These are phyloP conservation scores for Coprinopsis marcescibilis DNA, from an alignment of 768 basidiomycete genomes.

Conservation along the genomic window DNA sequence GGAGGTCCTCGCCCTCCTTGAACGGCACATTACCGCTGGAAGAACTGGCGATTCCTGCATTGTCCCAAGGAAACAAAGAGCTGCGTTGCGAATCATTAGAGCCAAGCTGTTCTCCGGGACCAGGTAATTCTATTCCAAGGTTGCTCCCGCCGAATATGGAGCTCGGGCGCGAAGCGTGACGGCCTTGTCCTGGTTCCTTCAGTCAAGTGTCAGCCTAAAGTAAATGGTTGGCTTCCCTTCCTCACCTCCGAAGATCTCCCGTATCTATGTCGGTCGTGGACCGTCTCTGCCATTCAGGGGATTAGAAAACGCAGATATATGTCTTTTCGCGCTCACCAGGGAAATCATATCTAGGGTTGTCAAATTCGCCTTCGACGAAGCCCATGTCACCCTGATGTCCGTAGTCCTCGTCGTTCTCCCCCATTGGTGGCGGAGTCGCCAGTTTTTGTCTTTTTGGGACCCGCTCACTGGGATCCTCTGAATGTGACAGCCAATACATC, in stretches of 20 bases:
- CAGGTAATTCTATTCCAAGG: conserved; percentile 41
- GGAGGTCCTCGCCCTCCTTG: conserved; percentile 31
- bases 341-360: too few species aligned
- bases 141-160: conserved; percentile 43
- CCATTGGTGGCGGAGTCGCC: neutral
- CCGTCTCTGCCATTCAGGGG: too few species aligned
- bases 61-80: conserved; percentile 79
- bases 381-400: too few species aligned
- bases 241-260: conserved; percentile 16
- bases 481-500: neutral
- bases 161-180: conserved; percentile 55
- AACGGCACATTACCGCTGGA: conserved; percentile 42
- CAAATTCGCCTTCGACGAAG: too few species aligned
- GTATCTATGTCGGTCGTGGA: neutral
- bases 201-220: conserved; percentile 48
- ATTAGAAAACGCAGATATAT: too few species aligned
- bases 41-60: conserved; percentile 56
- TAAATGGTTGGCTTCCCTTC: conserved; percentile 1
- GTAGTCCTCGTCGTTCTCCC: neutral
- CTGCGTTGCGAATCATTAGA: conserved; percentile 54
- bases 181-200: conserved; percentile 87
- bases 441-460: neutral
- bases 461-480: too few species aligned
- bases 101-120: conserved; percentile 26
- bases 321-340: too few species aligned